These are phyloP conservation scores for Chlorella sp. DNA, from an alignment of 139 green algal genomes.

Conservation along the genomic window DNA sequence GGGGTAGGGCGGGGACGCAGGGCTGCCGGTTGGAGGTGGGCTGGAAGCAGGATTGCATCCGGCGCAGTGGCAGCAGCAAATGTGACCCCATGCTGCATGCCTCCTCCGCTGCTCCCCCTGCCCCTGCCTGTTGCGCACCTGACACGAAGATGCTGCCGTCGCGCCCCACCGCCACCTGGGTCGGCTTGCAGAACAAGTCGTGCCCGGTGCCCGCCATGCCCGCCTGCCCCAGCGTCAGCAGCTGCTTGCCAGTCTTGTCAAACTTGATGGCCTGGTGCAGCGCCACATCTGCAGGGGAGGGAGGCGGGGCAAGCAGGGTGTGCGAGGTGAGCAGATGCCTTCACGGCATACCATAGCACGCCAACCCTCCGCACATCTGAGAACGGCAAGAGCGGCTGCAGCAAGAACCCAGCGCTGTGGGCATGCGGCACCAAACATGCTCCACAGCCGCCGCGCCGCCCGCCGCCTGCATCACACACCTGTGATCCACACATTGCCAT, in stretches of 20 bases:
- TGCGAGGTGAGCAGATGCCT: too few species aligned
- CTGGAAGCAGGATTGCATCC: too few species aligned
- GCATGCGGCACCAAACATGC: neutral
- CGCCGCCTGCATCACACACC: constrained; percentile 40
- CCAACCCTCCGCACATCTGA: neutral
- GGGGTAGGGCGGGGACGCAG: neutral
- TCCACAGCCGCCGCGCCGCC: neutral
- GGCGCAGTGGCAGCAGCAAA: too few species aligned
- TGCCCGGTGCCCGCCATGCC: constrained; percentile 55
- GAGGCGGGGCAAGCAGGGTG: neutral
- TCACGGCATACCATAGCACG: too few species aligned
- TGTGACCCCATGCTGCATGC: too few species aligned
- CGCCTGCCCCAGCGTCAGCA: constrained; percentile 65
- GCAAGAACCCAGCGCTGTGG: neutral
- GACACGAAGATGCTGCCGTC: constrained; percentile 80
- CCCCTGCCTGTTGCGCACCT: too few species aligned
- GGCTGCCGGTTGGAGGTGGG: too few species aligned
- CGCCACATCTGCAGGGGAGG: constrained; percentile 39
- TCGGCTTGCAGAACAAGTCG: constrained; percentile 85
- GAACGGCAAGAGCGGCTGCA: too few species aligned
- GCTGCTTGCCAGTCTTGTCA: constrained; percentile 46
- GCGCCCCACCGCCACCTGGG: constrained; percentile 72
- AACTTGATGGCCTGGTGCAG: constrained; percentile 79
- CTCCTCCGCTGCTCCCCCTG: too few species aligned
- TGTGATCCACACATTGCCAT: constrained; percentile 81